Evolutionary conservation across 208 protist species (phyloP).

Genomic region (Trypanosoma congolense): DNA sequence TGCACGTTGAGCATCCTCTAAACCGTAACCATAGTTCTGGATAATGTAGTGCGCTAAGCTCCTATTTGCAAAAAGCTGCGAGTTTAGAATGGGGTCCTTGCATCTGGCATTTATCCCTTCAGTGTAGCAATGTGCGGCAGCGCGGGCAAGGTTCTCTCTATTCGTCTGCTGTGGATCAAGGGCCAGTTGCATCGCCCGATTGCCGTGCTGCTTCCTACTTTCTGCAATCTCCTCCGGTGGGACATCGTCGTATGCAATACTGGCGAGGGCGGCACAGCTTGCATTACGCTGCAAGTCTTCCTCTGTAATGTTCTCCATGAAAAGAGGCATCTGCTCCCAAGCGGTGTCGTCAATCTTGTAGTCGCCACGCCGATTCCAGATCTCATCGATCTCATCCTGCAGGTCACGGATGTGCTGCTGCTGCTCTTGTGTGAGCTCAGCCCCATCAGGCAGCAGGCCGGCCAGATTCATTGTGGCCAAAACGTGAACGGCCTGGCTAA

Average conservation of each 20-base stretch:
- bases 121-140: conserved; percentile 81
- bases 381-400: conserved; percentile 81
- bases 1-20: conserved; percentile 76
- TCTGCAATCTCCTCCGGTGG: conserved; percentile 78
- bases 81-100: conserved; percentile 56
- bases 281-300: conserved; percentile 78
- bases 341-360: conserved; percentile 84
- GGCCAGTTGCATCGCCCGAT: conserved; percentile 64
- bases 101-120: conserved; percentile 78
- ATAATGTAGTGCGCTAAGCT: conserved; percentile 84
- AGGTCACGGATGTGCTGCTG: conserved; percentile 61
- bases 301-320: conserved; percentile 85
- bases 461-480: conserved; percentile 33
- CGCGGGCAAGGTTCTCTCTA: conserved; percentile 71
- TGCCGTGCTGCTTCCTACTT: conserved; percentile 84
- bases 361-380: conserved; percentile 79
- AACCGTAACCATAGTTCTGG: conserved; percentile 81
- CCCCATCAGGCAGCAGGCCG: conserved; percentile 28
- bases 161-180: conserved; percentile 74
- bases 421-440: conserved; percentile 51
- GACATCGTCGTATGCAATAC: conserved; percentile 84
- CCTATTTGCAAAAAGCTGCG: conserved; percentile 79
- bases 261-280: conserved; percentile 66
- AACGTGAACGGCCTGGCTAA: conserved; percentile 25
- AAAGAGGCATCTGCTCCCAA: conserved; percentile 85